Conservation (phyloP, 371 early-diverging fungal species). For the Umbelopsis sp. region DNA sequence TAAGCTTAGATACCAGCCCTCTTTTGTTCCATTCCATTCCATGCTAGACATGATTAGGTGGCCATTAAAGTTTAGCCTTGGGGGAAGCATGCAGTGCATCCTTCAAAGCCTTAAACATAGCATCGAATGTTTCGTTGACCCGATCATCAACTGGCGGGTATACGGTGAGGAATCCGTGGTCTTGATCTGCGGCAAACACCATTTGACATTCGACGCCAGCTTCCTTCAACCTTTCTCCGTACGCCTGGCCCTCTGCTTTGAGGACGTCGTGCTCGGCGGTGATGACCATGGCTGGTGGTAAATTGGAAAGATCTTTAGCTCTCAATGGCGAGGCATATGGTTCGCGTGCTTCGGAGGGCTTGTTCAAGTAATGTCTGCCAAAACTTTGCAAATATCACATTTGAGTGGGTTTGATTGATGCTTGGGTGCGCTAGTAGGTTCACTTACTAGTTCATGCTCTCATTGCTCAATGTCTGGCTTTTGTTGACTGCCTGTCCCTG, state of each 20-base stretch:
- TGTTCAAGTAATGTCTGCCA: slow-evolving; percentile 26
- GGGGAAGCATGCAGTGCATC: not conserved
- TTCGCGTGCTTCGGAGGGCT: slow-evolving; percentile 4
- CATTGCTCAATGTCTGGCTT: slow-evolving; percentile 22
- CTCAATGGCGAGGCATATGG: slow-evolving; percentile 28
- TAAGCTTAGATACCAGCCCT: no score
- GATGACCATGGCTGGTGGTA: slow-evolving; percentile 42
- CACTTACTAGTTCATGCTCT: slow-evolving; percentile 22
- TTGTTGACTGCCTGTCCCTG: slow-evolving; percentile 5
- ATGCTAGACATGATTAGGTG: no score
- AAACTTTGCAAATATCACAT: not conserved
- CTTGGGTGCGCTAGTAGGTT: no score
- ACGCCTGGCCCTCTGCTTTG: slow-evolving; percentile 39
- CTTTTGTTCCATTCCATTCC: no score
- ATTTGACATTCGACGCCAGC: slow-evolving; percentile 34
- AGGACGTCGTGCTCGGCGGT: slow-evolving; percentile 40
- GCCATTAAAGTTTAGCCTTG: not conserved
- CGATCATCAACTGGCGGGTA: not conserved
- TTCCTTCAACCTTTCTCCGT: slow-evolving; percentile 25
- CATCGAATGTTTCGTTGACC: not conserved
- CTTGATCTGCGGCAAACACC: slow-evolving; percentile 24
- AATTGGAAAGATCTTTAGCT: slow-evolving; percentile 27
- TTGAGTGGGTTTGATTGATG: not conserved
- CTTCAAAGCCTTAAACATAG: not conserved
- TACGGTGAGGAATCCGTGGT: slow-evolving; percentile 30